A percentile compares a stretch with the other conserved stretches of the same genome.
These are phyloP conservation scores for Diaporthe helianthi DNA, from an alignment of 2,329 filamentous ascomycete genomes.

Conservation along the genomic window DNA sequence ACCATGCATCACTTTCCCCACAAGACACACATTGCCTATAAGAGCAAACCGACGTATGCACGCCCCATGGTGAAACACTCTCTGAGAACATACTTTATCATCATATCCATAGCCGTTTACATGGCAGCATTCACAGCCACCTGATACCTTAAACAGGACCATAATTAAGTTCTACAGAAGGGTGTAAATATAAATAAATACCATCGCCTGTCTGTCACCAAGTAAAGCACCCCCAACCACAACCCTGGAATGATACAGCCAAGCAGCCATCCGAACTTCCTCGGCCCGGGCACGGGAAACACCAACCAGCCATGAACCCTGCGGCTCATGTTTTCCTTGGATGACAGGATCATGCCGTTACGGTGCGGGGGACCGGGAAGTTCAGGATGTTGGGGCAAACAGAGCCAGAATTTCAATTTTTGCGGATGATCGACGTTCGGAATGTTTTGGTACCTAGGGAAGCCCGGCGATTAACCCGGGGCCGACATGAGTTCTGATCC, in stretches of 20 bases:
- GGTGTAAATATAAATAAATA: too few relatives aligned
- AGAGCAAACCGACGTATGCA: too few relatives aligned
- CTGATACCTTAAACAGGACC: too few relatives aligned
- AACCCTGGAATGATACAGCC: too few relatives aligned
- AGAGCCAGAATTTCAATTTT: background rate
- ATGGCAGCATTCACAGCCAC: too few relatives aligned
- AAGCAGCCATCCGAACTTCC: background rate
- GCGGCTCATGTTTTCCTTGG: background rate
- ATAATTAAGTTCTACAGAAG: background rate
- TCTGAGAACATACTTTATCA: too few relatives aligned
- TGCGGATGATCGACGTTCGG: constrained; percentile 17
- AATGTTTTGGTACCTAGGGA: background rate
- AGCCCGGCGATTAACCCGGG: background rate
- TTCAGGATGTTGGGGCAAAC: background rate
- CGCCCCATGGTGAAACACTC: too few relatives aligned
- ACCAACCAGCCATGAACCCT: background rate
- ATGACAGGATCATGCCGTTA: background rate
- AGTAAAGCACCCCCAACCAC: background rate
- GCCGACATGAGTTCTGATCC: too few relatives aligned
- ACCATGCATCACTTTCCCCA: too few relatives aligned
- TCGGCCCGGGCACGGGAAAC: background rate
- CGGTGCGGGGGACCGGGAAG: background rate
- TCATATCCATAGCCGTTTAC: too few relatives aligned
- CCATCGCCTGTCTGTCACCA: background rate
- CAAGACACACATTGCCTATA: too few relatives aligned